A percentile compares a stretch with the other conserved stretches of the same genome.
These are phyloP conservation scores for Setaria italica DNA, from an alignment of 202 grass and related monocot species.

Conservation along the genomic window DNA sequence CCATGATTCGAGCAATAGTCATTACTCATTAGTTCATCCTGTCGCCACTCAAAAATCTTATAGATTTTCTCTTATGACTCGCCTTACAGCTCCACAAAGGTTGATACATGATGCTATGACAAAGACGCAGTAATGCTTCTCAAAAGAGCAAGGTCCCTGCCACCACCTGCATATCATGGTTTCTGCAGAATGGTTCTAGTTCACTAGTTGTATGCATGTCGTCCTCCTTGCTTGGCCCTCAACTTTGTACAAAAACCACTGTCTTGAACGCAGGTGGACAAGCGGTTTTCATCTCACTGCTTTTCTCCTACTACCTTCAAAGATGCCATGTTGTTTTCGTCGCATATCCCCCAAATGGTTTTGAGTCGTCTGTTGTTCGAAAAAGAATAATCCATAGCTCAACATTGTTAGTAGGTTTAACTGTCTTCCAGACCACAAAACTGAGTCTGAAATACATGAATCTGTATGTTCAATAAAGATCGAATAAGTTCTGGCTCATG, in stretches of 20 bases:
- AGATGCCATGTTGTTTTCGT: background rate
- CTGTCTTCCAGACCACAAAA: background rate
- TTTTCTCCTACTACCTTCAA: background rate
- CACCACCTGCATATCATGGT: background rate
- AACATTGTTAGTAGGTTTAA: background rate
- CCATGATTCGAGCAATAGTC: background rate
- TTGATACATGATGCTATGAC: slow-evolving; percentile 74
- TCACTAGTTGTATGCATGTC: background rate
- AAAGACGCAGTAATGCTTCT: slow-evolving; percentile 55
- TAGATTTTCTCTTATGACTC: slow-evolving; percentile 34
- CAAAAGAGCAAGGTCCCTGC: slow-evolving; percentile 28
- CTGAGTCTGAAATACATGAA: background rate
- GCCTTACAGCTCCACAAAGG: slow-evolving; percentile 61
- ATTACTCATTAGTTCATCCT: slow-evolving; percentile 30
- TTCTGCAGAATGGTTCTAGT: slow-evolving; percentile 23
- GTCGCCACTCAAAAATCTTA: background rate
- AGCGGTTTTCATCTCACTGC: background rate
- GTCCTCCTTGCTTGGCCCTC: background rate
- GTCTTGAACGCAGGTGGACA: background rate
- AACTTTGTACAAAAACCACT: background rate
- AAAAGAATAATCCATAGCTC: background rate
- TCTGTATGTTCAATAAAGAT: background rate
- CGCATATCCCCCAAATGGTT: background rate
- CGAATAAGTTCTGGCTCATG: background rate
- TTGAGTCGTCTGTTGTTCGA: background rate